Evolutionary conservation across 2,329 filamentous ascomycete genomes (phyloP).

Genomic region (Trichoderma cornu-damae): DNA sequence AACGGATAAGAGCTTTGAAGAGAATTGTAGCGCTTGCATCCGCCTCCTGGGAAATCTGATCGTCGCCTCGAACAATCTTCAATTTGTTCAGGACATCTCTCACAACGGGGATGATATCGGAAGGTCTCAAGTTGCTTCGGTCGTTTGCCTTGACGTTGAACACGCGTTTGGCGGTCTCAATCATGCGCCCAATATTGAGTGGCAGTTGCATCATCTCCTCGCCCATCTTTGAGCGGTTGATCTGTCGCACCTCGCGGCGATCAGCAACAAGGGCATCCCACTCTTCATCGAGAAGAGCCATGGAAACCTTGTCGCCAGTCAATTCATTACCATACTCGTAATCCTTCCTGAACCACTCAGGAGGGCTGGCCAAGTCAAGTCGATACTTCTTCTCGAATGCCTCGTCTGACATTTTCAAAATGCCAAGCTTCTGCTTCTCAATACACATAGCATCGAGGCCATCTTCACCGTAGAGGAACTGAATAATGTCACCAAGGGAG

Average conservation of each 20-base stretch:
- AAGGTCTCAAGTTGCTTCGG: constrained; percentile 83
- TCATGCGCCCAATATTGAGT: constrained; percentile 84
- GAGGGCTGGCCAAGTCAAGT: constrained; percentile 60
- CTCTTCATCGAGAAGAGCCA: constrained; percentile 81
- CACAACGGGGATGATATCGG: constrained; percentile 78
- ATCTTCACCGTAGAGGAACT: constrained; percentile 97
- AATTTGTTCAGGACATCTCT: constrained; percentile 69
- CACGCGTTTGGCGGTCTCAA: constrained; percentile 81
- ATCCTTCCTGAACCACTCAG: constrained; percentile 56
- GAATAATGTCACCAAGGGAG: constrained; percentile 90
- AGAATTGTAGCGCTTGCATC: constrained; percentile 83
- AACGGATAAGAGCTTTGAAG: constrained; percentile 87
- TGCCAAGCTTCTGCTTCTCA: constrained; percentile 85
- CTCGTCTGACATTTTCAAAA: constrained; percentile 71
- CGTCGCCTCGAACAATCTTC: constrained; percentile 78
- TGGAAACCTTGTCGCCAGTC: constrained; percentile 78
- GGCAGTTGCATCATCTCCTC: constrained; percentile 87
- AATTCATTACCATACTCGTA: constrained; percentile 80
- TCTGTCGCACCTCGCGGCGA: constrained; percentile 65
- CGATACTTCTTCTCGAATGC: constrained; percentile 78
- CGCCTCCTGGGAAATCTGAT: constrained; percentile 77
- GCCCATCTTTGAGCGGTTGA: constrained; percentile 64
- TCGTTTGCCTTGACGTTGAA: constrained; percentile 84
- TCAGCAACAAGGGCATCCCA: constrained; percentile 74
- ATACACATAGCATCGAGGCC: constrained; percentile 91